Conservation (phyloP, 495 filamentous ascomycete species). For the Xylaria cubensis region DNA sequence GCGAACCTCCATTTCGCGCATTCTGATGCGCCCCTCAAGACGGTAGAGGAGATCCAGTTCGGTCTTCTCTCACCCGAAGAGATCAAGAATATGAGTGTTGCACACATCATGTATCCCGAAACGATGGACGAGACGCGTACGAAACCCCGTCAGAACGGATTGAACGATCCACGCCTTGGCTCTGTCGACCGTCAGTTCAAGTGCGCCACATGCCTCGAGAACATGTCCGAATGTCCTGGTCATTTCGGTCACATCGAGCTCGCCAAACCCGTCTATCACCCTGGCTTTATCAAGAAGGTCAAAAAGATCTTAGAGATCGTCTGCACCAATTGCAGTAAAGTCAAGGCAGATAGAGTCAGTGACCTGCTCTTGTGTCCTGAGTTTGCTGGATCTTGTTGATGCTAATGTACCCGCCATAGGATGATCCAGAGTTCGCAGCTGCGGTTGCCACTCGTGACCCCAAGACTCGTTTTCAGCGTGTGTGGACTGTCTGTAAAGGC, state of each 20-base stretch:
- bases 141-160: slow-evolving; percentile 82
- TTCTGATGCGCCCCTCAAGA: slow-evolving; percentile 94
- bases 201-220: slow-evolving; percentile 93
- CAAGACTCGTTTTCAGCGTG: slow-evolving; percentile 87
- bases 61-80: slow-evolving; percentile 95
- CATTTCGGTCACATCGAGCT: slow-evolving; percentile 99
- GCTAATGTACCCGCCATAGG: slow-evolving; percentile 74
- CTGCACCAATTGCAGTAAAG: slow-evolving; percentile 97
- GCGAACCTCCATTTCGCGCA: slow-evolving; percentile 90
- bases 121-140: slow-evolving; percentile 96
- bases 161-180: slow-evolving; percentile 93
- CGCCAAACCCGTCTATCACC: slow-evolving; percentile 92
- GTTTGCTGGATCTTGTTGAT: slow-evolving; percentile 54
- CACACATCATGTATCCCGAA: slow-evolving; percentile 91
- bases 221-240: slow-evolving; percentile 92
- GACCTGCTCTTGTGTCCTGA: slow-evolving; percentile 54
- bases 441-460: slow-evolving; percentile 86
- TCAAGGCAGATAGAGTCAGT: slow-evolving; percentile 95
- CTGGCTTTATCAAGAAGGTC: slow-evolving; percentile 94
- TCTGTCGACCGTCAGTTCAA: slow-evolving; percentile 93
- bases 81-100: slow-evolving; percentile 96
- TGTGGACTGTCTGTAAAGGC: slow-evolving; percentile 87
- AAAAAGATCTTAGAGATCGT: slow-evolving; percentile 98
- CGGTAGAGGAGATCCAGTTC: slow-evolving; percentile 98
- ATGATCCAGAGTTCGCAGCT: slow-evolving; percentile 78